Base-by-base conservation (phyloP, 441 rosid genomes). In the Manihot esculenta region DNA sequence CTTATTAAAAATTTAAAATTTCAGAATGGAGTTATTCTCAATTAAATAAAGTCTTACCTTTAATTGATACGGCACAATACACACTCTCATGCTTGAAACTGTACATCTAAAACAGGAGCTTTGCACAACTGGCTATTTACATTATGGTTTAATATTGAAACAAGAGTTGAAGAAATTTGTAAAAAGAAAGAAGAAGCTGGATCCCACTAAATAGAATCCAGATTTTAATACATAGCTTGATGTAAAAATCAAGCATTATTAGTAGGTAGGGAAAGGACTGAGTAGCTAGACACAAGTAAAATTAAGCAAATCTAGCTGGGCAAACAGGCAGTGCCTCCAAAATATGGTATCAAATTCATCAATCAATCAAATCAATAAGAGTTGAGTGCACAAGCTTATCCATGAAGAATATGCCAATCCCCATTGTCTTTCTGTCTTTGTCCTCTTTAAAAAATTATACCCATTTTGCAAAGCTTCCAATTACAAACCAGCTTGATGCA, bases 391-490 rank as follows among this genome's bases (percentile, higher is more conserved):
- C 26, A 42, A 41, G 38, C 72, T 77, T 69, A 65, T 72, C 81
- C 38, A 27, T 15, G 41, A 38, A 64, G 77, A 72, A 66, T 69
- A 76, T 70, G 73, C 56, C 38, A 62, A 49, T n/a, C 61, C 71
- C 42, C 51, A 63, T 71, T 81, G 62, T 62, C 69, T 23, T 38
- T 21, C 56, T 30, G 66, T 73, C 74, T 68, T 64, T 54, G 70
- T 54, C 61, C 74, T 70, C 67, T 35, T 66, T 33, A 13, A 33
- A 13, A 33, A n/a, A 68, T 55, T 65, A 54, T 69, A 49, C 60
- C 79, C 66, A 45, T 72, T 62, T 69, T 62, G 74, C 45, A 35
- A 75, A 74, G 49, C 64, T 64, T 73, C 78, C 82, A 78, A 70
- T 61, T 23, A 42, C 50, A 72, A 20, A 66, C 38, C 63, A 62